Percentiles rank a stretch among this genome's conserved stretches.
Conservation (phyloP, 306 rosid species). For the Luffa acutangula region DNA sequence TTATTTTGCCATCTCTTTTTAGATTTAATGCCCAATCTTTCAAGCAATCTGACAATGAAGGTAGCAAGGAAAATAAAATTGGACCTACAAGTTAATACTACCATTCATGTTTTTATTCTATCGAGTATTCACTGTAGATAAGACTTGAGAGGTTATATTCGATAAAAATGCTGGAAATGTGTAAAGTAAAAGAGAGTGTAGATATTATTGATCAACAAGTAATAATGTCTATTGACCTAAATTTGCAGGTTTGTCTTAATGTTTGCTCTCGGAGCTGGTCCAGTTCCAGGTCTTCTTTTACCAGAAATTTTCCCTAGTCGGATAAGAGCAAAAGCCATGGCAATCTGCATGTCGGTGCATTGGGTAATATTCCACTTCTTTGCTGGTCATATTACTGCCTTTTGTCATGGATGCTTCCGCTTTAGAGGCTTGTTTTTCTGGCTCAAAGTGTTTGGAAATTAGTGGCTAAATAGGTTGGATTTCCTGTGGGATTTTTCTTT, state of each 20-base stretch:
- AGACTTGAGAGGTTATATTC: background rate
- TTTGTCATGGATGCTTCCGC: background rate
- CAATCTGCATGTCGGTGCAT: conserved; percentile 89
- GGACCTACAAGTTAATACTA: background rate
- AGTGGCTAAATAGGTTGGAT: background rate
- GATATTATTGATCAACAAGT: background rate
- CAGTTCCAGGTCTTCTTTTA: conserved; percentile 90
- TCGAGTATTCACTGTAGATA: background rate
- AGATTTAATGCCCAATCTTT: background rate
- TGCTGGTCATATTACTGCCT: background rate
- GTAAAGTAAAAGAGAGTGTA: background rate
- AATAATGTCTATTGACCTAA: conserved; percentile 6
- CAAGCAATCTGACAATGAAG: background rate
- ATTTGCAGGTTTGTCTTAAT: conserved; percentile 78
- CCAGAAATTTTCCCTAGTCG: conserved; percentile 87
- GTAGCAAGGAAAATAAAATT: background rate
- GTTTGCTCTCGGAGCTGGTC: conserved; percentile 97
- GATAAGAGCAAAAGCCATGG: conserved; percentile 95
- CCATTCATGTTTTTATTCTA: background rate
- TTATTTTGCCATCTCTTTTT: background rate
- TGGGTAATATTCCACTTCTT: conserved; percentile 59
- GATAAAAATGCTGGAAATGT: background rate
- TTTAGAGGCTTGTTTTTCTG: background rate
- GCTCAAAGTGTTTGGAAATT: background rate
- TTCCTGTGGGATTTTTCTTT: background rate